Evolutionary conservation across 768 basidiomycete species (phyloP).

Genomic region (Trametes maxima): DNA sequence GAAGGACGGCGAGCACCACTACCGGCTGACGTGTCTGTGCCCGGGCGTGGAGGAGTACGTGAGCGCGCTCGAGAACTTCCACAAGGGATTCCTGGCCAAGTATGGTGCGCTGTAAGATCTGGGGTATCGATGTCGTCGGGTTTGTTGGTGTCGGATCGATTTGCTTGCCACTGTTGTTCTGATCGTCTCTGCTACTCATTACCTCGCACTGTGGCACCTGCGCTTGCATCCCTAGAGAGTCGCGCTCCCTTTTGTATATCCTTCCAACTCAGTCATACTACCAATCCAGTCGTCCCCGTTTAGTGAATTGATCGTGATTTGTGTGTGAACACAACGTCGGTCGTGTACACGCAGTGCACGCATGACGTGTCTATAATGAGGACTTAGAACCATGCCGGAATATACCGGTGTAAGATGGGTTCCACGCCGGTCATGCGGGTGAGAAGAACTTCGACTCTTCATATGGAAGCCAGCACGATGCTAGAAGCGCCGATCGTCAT

Average conservation of each 20-base stretch:
- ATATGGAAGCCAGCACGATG: background rate
- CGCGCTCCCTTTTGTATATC: too few species aligned
- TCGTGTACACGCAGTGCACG: too few species aligned
- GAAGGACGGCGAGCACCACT: conserved; percentile 86
- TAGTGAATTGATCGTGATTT: too few species aligned
- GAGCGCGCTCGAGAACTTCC: conserved; percentile 77
- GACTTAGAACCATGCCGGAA: background rate
- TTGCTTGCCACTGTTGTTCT: background rate
- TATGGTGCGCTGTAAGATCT: conserved; percentile 36
- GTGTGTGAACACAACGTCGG: too few species aligned
- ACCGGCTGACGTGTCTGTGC: conserved; percentile 91
- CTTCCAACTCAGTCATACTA: too few species aligned
- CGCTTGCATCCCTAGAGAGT: too few species aligned
- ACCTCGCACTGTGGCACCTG: too few species aligned
- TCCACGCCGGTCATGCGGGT: too few species aligned
- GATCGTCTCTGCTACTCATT: too few species aligned
- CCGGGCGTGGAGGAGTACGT: conserved; percentile 95
- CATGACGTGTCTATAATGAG: too few species aligned
- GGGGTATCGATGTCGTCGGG: background rate
- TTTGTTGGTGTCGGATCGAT: background rate
- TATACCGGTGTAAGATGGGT: too few species aligned
- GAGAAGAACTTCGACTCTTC: background rate
- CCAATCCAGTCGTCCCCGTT: too few species aligned
- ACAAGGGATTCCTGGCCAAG: conserved; percentile 58
- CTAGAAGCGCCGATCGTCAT: conserved; percentile 3